Evolutionary conservation across 352 stramenopile species (phyloP), one percentile per base, ranked within the genome.

Genomic region (Globisporangium cederbergense): DNA sequence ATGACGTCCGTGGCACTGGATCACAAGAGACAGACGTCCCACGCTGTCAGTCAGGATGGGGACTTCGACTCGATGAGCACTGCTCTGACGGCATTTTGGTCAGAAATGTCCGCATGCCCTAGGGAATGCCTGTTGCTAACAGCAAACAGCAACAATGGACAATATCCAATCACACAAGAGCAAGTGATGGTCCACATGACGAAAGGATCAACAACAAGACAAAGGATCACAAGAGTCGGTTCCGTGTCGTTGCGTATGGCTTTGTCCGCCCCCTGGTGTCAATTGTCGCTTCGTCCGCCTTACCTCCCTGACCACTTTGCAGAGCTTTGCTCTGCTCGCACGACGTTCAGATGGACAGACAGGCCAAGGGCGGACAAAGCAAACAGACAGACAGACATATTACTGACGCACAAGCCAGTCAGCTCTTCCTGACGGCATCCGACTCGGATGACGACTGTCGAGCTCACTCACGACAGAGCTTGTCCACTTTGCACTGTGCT

Each of bases 401-500:
- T 36, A 36, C 25, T n/a, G 18, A 50, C 45, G 8, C 45, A 2
- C n/a, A 30, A 42, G 36, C 45, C 45, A 18, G n/a, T 7, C n/a
- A n/a, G 20, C 40, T 4, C 40, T 5, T 45, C 40, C 40, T 42
- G 6, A 13, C 11, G 36, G 10, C 36, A 42, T 42, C 36, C 36
- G 10, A 42, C 36, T 42, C 36, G 36, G 32, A 36, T 8, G 32
- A 8, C 32, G 32, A 8, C 8, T 36, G 0, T 10, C 43, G 20
- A 22, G 64, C 79, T 56, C 74, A 92, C 86, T 84, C 47, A 91
- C 87, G 45, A 91, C 79, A 28, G 25, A 28, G 25, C 25, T 28
- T 28, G 25, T 28, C 25, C 25, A 28, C 25, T 28, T 28, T 1
- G 25, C 25, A 28, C 25, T 28, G 25, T 28, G 25, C 25, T 28